phyloP scores from a whole-genome alignment of 306 rosid genomes.

The Sechiopsis laciniata region DNA sequence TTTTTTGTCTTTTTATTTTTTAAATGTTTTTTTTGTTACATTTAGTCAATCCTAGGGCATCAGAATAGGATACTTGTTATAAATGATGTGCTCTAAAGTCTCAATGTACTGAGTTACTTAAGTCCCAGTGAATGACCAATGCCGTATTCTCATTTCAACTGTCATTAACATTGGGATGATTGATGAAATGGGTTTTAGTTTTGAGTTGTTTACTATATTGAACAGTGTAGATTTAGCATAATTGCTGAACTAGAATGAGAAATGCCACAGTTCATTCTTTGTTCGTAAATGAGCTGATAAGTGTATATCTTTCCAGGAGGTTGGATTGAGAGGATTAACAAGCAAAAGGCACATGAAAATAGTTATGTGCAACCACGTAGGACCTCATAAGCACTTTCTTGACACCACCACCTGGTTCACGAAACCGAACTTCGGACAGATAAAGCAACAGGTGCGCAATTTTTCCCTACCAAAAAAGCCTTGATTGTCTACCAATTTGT shows the following conservation, averaged over 20 bases:
- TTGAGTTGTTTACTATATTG: background rate
- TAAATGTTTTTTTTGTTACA: too few relatives aligned
- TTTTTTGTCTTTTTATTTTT: too few relatives aligned
- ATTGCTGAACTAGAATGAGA: background rate
- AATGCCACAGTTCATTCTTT: constrained; percentile 3
- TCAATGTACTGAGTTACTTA: background rate
- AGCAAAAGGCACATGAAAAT: constrained; percentile 87
- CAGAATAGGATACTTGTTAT: background rate
- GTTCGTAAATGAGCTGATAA: background rate
- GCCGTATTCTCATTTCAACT: background rate
- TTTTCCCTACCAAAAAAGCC: constrained; percentile 34
- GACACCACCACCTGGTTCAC: constrained; percentile 68
- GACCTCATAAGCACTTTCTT: constrained; percentile 73
- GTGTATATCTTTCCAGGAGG: constrained; percentile 38
- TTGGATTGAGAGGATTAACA: constrained; percentile 65
- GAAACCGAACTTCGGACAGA: constrained; percentile 34
- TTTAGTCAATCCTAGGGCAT: background rate
- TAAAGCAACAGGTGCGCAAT: constrained; percentile 22
- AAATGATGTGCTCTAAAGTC: background rate
- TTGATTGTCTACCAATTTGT: constrained; percentile 9
- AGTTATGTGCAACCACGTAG: constrained; percentile 71
- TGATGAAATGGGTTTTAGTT: background rate
- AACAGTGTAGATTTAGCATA: background rate
- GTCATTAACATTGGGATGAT: background rate
- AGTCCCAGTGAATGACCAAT: background rate